Base-by-base conservation (phyloP, 106 monocot genomes). In the Dioscorea zingiberensis region DNA sequence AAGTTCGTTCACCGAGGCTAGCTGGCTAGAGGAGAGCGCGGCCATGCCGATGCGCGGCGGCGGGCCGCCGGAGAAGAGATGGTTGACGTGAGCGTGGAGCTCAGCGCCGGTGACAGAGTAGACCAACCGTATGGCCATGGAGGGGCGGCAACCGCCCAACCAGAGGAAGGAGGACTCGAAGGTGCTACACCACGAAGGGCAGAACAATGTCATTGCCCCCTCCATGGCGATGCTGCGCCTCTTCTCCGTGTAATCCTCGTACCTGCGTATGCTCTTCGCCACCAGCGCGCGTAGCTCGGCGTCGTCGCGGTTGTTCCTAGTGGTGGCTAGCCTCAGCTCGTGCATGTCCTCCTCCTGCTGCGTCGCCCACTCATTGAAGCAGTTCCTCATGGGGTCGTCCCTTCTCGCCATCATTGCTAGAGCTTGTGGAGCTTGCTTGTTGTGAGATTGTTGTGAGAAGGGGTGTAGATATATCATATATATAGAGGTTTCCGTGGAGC, bases 111-210 rank as follows among this genome's bases (percentile, higher is more conserved):
- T 24, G 47, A 83, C 67, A 14, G 70, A 48, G 73, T 80, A 83
- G 29, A 87, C 44, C 29, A 87, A 79, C 25, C 80, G 83, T 62
- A 83, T 77, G 61, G 51, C 29, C 64, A 86, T 67, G 30, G 86
- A 49, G 2, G 86, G 82, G 12, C 81, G 77, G 75, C 86, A 86
- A 48, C 86, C 86, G 26, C 71, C 81, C 28, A 82, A 26, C 78
- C 76, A 86, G 25, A 86, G 56, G 62, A 76, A 51, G 27, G 72
- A 73, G 59, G 58, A 71, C 62, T 86, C 86, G 47, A 82, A 82
- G 32, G 86, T 59, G 47, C 71, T 64, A 65, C 86, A 86, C 86
- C 86, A 82, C 0, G 74, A 21, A 8, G 86, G 78, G 60, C 49
- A 69, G 72, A 78, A 76, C 58, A 79, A 63, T 30, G 82, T 46